These are phyloP conservation scores for Nyctanthes arbortristis DNA, from an alignment of 257 asterid species.

Conservation along the genomic window DNA sequence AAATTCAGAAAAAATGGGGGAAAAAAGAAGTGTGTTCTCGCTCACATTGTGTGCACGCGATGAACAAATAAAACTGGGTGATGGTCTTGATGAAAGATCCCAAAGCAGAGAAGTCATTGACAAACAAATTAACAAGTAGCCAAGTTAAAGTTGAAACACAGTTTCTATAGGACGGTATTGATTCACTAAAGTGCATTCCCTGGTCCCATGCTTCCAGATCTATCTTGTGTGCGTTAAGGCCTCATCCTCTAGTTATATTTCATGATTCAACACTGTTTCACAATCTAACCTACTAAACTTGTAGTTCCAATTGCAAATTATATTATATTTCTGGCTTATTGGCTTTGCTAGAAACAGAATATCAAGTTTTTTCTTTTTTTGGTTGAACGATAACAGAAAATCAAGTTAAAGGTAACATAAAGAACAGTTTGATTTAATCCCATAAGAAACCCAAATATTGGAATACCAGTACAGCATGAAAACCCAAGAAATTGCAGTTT, in stretches of 20 bases:
- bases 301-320: neutral
- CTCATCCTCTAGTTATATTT: neutral
- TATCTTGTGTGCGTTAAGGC: neutral
- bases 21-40: no score
- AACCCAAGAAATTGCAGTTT: neutral
- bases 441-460: neutral
- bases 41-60: no score
- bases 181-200: neutral
- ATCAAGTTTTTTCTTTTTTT: no score
- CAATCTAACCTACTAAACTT: neutral
- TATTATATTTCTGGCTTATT: neutral
- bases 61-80: constrained; percentile 13
- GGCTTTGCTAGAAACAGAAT: no score
- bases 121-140: neutral
- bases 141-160: neutral
- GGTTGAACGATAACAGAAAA: no score
- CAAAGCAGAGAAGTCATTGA: neutral
- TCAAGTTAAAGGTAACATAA: neutral
- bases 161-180: neutral
- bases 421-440: neutral
- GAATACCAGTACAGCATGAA: neutral
- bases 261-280: neutral
- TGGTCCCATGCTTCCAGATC: neutral
- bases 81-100: neutral
- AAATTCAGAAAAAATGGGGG: no score